phyloP scores from a whole-genome alignment of 495 filamentous ascomycete species.

The Aspergillus hancockii region DNA sequence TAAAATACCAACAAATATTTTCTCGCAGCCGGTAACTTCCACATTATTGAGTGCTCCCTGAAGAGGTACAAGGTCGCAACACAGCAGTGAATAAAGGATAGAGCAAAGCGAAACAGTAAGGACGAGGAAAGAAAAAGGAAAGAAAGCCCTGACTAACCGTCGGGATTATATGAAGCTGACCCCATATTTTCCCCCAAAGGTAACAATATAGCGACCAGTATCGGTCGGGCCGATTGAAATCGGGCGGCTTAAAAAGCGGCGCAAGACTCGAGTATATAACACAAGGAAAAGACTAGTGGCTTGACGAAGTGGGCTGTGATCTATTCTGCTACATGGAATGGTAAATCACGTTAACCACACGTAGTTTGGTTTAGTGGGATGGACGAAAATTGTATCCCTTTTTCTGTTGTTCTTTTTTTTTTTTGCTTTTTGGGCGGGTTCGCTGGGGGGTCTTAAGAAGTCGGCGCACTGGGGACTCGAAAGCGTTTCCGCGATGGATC shows the following conservation, averaged over 20 bases:
- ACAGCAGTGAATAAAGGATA: not conserved
- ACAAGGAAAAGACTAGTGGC: conserved; percentile 5
- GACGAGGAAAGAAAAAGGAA: conserved; percentile 25
- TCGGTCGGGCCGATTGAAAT: conserved; percentile 24
- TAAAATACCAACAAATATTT: not conserved
- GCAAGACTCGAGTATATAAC: conserved; percentile 14
- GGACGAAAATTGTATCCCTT: not conserved
- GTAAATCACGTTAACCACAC: conserved; percentile 10
- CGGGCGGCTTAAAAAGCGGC: conserved; percentile 32
- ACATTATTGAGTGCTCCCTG: not conserved
- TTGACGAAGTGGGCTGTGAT: conserved; percentile 5
- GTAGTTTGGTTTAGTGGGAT: conserved; percentile 10
- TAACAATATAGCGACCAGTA: conserved; percentile 23
- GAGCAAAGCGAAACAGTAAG: not conserved
- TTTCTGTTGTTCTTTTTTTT: not conserved
- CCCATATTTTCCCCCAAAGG: conserved; percentile 36
- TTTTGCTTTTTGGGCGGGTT: not conserved
- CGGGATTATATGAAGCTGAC: conserved; percentile 37
- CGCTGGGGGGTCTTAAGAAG: conserved; percentile 1
- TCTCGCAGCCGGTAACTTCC: conserved; percentile 5
- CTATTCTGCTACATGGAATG: conserved; percentile 26
- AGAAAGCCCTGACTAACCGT: conserved; percentile 41
- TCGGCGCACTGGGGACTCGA: conserved; percentile 26
- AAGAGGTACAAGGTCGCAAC: not conserved
- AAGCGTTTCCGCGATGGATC: conserved; percentile 16